Conservation (phyloP, 257 asterid genomes). For the Nicotiana benthamiana region DNA sequence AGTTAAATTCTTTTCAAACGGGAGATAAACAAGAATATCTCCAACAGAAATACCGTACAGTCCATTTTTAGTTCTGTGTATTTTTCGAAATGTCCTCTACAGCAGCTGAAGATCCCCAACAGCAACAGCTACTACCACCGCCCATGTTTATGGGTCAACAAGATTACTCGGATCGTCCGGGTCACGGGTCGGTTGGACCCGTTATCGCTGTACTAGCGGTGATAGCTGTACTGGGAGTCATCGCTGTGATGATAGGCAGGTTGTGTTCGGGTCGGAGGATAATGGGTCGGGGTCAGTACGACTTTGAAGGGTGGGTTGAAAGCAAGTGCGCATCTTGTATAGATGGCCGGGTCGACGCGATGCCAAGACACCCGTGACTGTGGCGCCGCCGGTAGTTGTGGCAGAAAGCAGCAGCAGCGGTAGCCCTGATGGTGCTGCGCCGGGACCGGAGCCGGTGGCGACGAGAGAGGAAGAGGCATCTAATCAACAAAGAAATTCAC, state of each 20-base stretch:
- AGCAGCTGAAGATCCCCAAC: conserved; percentile 29
- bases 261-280: conserved; percentile 73
- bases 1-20: background rate
- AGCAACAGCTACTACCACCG: conserved; percentile 31
- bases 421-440: conserved; percentile 21
- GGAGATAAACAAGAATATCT: background rate
- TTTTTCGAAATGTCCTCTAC: conserved; percentile 32
- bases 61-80: background rate
- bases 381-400: conserved; percentile 20
- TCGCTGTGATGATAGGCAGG: conserved; percentile 80
- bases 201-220: conserved; percentile 75
- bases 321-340: conserved; percentile 77
- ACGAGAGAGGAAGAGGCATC: conserved; percentile 19
- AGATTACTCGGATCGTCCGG: conserved; percentile 41
- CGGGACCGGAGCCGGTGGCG: conserved; percentile 22
- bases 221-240: conserved; percentile 50
- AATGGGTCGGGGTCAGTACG: conserved; percentile 59
- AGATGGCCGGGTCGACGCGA: conserved; percentile 63
- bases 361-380: conserved; percentile 34
- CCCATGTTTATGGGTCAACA: conserved; percentile 50
- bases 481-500: conserved; percentile 13
- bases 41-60: background rate
- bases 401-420: conserved; percentile 21
- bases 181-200: conserved; percentile 73
- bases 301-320: conserved; percentile 80